These are phyloP conservation scores for Claviceps capensis DNA, from an alignment of 2,329 filamentous ascomycete genomes.

Conservation along the genomic window DNA sequence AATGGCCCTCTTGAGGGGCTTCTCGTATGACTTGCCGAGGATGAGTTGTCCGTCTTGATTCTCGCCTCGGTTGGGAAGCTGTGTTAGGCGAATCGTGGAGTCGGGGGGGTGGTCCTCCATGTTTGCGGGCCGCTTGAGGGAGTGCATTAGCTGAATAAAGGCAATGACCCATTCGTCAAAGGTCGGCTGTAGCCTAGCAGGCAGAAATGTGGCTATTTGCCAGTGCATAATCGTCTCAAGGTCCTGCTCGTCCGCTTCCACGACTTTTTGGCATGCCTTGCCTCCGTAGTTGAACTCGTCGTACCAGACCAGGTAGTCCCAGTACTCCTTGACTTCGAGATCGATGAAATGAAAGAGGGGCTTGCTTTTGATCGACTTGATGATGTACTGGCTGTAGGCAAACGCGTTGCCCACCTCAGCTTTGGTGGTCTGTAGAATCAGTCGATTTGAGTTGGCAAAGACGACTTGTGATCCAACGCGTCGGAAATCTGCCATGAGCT, in stretches of 20 bases:
- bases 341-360: conserved; percentile 96
- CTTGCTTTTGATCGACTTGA: conserved; percentile 93
- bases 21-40: conserved; percentile 72
- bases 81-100: conserved; percentile 42
- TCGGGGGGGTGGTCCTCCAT: conserved; percentile 26
- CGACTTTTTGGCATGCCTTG: conserved; percentile 73
- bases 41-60: conserved; percentile 51
- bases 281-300: conserved; percentile 98
- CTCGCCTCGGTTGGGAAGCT: conserved; percentile 45
- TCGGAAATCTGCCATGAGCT: conserved; percentile 92
- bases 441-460: conserved; percentile 80
- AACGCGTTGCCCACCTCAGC: conserved; percentile 92
- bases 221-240: conserved; percentile 95
- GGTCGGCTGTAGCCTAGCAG: conserved; percentile 60
- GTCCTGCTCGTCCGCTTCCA: conserved; percentile 57
- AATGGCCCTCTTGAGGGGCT: conserved; percentile 81
- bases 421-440: conserved; percentile 92
- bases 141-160: conserved; percentile 90
- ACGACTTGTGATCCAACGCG: conserved; percentile 89
- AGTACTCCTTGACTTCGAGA: conserved; percentile 95
- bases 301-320: conserved; percentile 98
- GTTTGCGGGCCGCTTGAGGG: conserved; percentile 55
- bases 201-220: conserved; percentile 88
- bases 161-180: conserved; percentile 92
- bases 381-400: conserved; percentile 92